Evolutionary conservation across 352 stramenopile genomes (phyloP), one percentile per base, ranked within the genome.

Genomic region (Phytophthora uliginosa): DNA sequence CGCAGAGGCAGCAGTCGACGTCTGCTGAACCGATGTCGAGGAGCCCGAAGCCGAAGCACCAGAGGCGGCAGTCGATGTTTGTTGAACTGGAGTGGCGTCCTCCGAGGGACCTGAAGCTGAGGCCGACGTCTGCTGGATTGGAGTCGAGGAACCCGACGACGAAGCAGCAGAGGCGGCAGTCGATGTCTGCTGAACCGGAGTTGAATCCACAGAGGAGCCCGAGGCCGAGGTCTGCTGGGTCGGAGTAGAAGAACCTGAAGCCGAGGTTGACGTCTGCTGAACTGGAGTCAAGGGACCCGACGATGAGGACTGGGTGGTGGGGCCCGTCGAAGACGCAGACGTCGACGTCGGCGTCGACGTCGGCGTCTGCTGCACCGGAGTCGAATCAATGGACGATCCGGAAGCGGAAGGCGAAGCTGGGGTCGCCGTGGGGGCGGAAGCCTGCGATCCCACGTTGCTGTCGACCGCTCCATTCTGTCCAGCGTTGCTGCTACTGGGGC

Each of bases 381-480:
- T 48, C 5, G 63, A 52, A 33, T 36, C 58, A 48, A 34, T 20
- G 22, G 58, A 42, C 28, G 58, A 64, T 36, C 40, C 58, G 6
- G 58, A 45, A 33, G 61, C 33, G 15, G 61, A 71, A 18, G 22
- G 7, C 4, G 53, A 57, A 2, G 18, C n/a, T 10, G 59, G 33
- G 50, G 62, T 8, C 7, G 28, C 48, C 36, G 61, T 63, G 28
- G 61, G 57, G 24, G 42, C 24, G 0, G 63, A 64, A 3, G 26
- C 45, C 8, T 67, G 22, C 1, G 63, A 65, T 4, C 15, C 57
- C 7, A 24, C 34, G 22, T 55, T 26, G 61, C 55, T 71, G 22
- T 71, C 69, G 4, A 57, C 18, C 33, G 5, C 22, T 17, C 34
- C 42, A 17, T 56, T 8, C 34, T 76, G 63, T 34, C 38, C 63